Base-by-base conservation (phyloP, 176 grass and related monocot genomes). In the Sorghum bicolor region DNA sequence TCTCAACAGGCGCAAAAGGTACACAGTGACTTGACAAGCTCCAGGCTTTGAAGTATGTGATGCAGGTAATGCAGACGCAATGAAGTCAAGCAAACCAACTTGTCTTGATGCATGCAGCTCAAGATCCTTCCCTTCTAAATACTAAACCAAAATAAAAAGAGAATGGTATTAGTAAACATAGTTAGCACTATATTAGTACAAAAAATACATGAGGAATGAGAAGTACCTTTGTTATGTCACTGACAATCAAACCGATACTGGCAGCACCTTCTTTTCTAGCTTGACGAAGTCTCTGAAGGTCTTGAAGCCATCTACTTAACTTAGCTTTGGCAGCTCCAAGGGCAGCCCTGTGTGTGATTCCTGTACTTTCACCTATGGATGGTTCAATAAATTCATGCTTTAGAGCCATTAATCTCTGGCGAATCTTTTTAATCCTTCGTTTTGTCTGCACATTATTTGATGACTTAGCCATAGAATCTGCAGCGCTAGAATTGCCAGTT, bases 261-360 rank as follows among this genome's bases (percentile, higher is more conserved):
- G 91, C 91, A 69, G 93, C 91, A 69, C 96, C 93, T 78, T 96
- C 96, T 86, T 96, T 99, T 89, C 96, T 94, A 88, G 96, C 93
- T 84, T 96, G 96, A 30, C 96, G 91, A 80, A 94, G 81, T 85
- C 80, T 93, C 84, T 99, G 93, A 69, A 99, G 86, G 30, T 99
- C 96, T 76, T 96, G 96, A 92, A 99, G 85, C 96, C 96, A 99
- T 87, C 91, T 99, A 72, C 93, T 87, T 90, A 99, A 81, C 84
- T 96, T 99, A 75, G 74, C 93, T 87, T 91, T 99, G 40, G 93
- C 93, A 82, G 93, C 78, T 78, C 85, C 92, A 70, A 95, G 52
- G 65, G 83, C 86, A 88, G 91, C 70, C 89, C 91, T 96, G 57
- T 94, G 80, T 0, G 84, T 80, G 70, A 96, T 88, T 78, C 96